Evolutionary conservation across 352 stramenopile species (phyloP).

Genomic region (Globisporangium paroecandrum): DNA sequence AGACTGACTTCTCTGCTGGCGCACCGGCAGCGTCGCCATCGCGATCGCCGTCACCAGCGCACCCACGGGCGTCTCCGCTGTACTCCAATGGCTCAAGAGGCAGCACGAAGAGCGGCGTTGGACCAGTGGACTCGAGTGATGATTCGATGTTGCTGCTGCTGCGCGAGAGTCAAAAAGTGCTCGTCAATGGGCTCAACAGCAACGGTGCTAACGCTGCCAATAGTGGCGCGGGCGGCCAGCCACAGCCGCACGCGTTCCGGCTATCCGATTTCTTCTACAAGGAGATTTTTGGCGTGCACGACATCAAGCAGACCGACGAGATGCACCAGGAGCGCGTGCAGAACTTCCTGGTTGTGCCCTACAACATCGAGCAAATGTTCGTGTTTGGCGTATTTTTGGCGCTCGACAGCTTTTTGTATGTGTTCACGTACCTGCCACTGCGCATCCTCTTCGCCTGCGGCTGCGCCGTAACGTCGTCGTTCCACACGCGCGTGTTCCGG

Average conservation of each 20-base stretch:
- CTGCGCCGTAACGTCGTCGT: slow-evolving; percentile 72
- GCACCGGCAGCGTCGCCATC: not conserved
- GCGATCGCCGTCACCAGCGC: not conserved
- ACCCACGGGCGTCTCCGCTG: not conserved
- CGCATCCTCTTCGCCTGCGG: slow-evolving; percentile 79
- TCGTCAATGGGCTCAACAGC: not conserved
- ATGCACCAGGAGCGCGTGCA: slow-evolving; percentile 79
- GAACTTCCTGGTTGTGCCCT: slow-evolving; percentile 75
- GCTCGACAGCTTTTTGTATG: slow-evolving; percentile 97
- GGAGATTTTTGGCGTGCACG: slow-evolving; percentile 80
- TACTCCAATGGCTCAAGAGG: not conserved
- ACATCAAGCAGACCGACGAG: slow-evolving; percentile 71
- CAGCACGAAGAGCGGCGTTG: not conserved
- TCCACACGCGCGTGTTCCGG: slow-evolving; percentile 73
- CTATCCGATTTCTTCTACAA: slow-evolving; percentile 82
- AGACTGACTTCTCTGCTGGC: slow-evolving; percentile 25
- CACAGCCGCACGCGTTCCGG: slow-evolving; percentile 48
- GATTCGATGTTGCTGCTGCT: slow-evolving; percentile 5
- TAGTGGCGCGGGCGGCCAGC: not conserved
- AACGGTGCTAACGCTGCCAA: not conserved
- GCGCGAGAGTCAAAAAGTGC: not conserved
- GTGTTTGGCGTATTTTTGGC: slow-evolving; percentile 94
- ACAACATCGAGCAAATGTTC: slow-evolving; percentile 85
- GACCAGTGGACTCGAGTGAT: not conserved
- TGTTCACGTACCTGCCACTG: slow-evolving; percentile 95